These are phyloP conservation scores for Pichia nakasei DNA, from an alignment of 805 yeast species.

Conservation along the genomic window DNA sequence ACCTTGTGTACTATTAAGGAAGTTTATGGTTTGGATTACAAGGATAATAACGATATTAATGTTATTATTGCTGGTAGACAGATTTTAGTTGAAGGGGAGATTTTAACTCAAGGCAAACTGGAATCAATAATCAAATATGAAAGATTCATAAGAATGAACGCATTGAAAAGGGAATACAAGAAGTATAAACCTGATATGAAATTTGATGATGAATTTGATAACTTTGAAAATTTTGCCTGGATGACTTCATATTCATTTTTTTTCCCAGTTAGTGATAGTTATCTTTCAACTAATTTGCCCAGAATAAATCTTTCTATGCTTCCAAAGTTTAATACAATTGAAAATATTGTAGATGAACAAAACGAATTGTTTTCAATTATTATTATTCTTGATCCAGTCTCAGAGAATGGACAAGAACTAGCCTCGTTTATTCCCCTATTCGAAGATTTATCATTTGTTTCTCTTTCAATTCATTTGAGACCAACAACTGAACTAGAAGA, in stretches of 20 bases:
- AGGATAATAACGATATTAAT: not conserved
- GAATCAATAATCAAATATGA: conserved; percentile 9
- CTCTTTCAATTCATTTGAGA: conserved; percentile 44
- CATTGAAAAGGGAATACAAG: not conserved
- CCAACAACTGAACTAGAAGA: conserved; percentile 35
- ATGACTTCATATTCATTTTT: conserved; percentile 17
- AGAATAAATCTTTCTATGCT: conserved; percentile 13
- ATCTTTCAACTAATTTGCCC: conserved; percentile 14
- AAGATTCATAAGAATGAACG: conserved; percentile 4
- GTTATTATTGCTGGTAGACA: conserved; percentile 42
- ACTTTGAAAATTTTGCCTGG: conserved; percentile 20
- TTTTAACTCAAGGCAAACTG: conserved; percentile 1
- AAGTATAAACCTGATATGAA: not conserved
- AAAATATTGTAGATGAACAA: conserved; percentile 3
- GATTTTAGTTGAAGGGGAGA: conserved; percentile 19
- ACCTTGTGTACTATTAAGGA: not conserved
- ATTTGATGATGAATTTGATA: conserved; percentile 4
- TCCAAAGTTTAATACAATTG: conserved; percentile 4
- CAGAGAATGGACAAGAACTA: conserved; percentile 58
- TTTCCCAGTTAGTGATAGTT: conserved; percentile 23
- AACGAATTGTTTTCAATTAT: conserved; percentile 38
- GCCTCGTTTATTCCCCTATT: conserved; percentile 34
- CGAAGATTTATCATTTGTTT: conserved; percentile 41
- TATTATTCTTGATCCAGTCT: conserved; percentile 62
- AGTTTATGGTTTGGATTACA: conserved; percentile 1